Evolutionary conservation across 352 stramenopile species (phyloP).

Genomic region (Aphanomyces stellatus): DNA sequence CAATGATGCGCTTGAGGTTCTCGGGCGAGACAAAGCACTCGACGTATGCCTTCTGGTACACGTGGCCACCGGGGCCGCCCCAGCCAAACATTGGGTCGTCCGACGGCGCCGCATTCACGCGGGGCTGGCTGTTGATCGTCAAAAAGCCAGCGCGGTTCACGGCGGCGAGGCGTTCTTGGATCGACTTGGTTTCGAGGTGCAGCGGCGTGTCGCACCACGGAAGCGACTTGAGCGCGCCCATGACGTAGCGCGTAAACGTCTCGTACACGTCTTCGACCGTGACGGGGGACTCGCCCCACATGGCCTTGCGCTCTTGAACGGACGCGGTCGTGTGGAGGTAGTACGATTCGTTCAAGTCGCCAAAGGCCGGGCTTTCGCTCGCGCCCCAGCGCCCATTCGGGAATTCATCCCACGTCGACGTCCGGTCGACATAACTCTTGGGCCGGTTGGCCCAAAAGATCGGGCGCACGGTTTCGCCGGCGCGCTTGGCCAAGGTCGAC

Average conservation of each 20-base stretch:
- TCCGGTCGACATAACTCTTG: constrained; percentile 96
- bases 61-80: constrained; percentile 90
- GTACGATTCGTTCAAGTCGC: constrained; percentile 93
- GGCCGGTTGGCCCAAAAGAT: constrained; percentile 99
- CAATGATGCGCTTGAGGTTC: constrained; percentile 87
- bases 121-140: constrained; percentile 94
- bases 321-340: constrained; percentile 80
- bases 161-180: constrained; percentile 63
- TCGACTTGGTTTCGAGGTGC: constrained; percentile 89
- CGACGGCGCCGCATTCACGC: constrained; percentile 87
- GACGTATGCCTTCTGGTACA: constrained; percentile 99
- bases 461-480: constrained; percentile 86
- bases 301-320: constrained; percentile 74
- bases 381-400: constrained; percentile 95
- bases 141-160: constrained; percentile 87
- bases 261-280: constrained; percentile 88
- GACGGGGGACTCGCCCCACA: constrained; percentile 91
- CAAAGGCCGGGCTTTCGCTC: constrained; percentile 92
- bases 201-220: constrained; percentile 96
- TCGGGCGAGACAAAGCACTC: constrained; percentile 97
- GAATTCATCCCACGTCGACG: constrained; percentile 97
- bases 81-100: constrained; percentile 93
- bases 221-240: constrained; percentile 91
- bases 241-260: constrained; percentile 95
- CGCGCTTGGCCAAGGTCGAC: constrained; percentile 82